These are phyloP conservation scores for Cladosporium colombiae DNA, from an alignment of 2,329 filamentous ascomycete species.

Conservation along the genomic window DNA sequence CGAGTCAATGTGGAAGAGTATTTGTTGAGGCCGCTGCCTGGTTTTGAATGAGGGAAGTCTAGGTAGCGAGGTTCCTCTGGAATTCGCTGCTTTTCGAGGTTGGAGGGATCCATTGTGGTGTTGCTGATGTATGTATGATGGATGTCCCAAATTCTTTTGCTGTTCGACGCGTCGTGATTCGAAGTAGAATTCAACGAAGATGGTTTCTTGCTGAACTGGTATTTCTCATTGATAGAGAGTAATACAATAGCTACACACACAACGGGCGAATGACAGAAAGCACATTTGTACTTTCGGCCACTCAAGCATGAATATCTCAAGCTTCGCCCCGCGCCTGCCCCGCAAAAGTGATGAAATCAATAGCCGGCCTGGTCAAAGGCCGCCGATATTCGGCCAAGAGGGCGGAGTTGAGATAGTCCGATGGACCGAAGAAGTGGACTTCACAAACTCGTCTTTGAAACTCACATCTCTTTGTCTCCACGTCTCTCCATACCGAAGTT, in stretches of 20 bases:
- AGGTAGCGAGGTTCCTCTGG: constrained; percentile 55
- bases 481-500: neutral
- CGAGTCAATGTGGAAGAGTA: constrained; percentile 82
- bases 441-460: neutral
- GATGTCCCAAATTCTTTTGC: neutral
- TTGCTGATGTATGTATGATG: neutral
- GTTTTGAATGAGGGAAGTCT: constrained; percentile 57
- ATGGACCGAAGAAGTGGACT: neutral
- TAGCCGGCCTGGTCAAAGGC: constrained; percentile 16
- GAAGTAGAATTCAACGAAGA: neutral
- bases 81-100: constrained; percentile 38
- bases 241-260: neutral
- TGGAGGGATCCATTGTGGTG: constrained; percentile 39
- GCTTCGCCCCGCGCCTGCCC: constrained; percentile 14
- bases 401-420: neutral
- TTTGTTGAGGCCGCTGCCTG: constrained; percentile 70
- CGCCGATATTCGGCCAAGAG: constrained; percentile 14
- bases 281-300: constrained; percentile 16
- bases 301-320: constrained; percentile 8
- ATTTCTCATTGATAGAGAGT: neutral
- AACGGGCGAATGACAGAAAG: constrained; percentile 16
- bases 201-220: neutral
- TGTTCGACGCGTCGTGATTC: neutral
- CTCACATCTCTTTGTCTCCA: neutral
- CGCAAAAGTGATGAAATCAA: constrained; percentile 8